phyloP scores from a whole-genome alignment of 768 basidiomycete species.

The Paxillus ammoniavirescens region DNA sequence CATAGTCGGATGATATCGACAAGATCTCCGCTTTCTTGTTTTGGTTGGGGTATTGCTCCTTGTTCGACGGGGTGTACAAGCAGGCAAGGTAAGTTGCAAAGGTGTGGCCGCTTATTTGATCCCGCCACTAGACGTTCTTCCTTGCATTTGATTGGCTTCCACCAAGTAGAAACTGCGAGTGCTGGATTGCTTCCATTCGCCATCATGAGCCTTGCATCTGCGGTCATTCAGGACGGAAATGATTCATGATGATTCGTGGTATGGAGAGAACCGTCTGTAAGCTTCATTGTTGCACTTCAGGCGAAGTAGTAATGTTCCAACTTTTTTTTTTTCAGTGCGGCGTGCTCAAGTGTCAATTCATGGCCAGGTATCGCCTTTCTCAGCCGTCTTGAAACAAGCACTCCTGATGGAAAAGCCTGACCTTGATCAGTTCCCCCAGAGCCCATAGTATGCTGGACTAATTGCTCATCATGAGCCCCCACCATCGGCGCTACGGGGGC shows the following conservation, averaged over 20 bases:
- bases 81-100: slow-evolving; percentile 8
- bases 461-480: neutral
- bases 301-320: neutral
- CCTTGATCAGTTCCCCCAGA: neutral
- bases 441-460: neutral
- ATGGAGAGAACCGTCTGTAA: slow-evolving; percentile 2
- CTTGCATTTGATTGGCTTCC: slow-evolving; percentile 16
- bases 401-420: neutral
- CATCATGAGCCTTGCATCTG: neutral
- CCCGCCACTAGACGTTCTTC: slow-evolving; percentile 2
- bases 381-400: neutral
- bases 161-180: neutral
- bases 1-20: slow-evolving; percentile 13
- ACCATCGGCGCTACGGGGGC: neutral
- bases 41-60: slow-evolving; percentile 10
- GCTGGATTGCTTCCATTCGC: slow-evolving; percentile 4
- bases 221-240: slow-evolving; percentile 10
- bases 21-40: slow-evolving; percentile 27
- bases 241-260: neutral
- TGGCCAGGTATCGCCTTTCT: neutral
- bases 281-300: neutral
- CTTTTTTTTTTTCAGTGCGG: neutral
- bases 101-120: slow-evolving; percentile 11
- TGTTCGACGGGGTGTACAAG: slow-evolving; percentile 8
- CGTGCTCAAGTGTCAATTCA: neutral